Evolutionary conservation across 805 yeast genomes (phyloP), one percentile per base, ranked within the genome.

Genomic region (Zygosaccharomyces bailii): DNA sequence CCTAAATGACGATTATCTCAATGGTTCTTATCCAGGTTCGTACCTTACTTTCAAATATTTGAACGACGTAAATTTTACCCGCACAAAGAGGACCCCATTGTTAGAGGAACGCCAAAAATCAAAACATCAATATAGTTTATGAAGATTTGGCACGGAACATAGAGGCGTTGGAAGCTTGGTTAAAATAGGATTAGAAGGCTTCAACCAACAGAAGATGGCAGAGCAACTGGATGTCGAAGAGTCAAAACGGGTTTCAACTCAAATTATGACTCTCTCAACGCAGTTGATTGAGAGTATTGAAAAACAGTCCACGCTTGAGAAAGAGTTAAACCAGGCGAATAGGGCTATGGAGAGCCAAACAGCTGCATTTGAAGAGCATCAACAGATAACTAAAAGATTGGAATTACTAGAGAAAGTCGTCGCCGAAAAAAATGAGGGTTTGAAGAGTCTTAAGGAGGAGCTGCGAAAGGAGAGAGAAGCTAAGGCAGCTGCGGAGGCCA

Each of bases 241-340:
- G 50, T 56, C 59, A 17, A 61, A 61, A 34, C 65, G 83, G 39
- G 67, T 80, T 24, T 72, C 82, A 0, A 59, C 70, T 34, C 84
- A 80, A 63, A 78, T 80, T 43, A 69, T 81, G 4, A 61, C 75
- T 19, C 61, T 80, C 34, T 79, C 84, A 13, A 80, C 85, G 2
- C 76, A 74, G 57, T 67, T 80, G 43, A 76, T 80, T 29, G 80
- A 82, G 24, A 77, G 82, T 14, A 75, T 80, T 5, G 79, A 77
- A 46, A 76, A 72, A 49, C 82, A 75, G 61, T 73, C 78, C 43
- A 72, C 68, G 32, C 57, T 80, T 48, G 86, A 80, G 52, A 80
- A 75, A 48, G 68, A 70, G 36, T 52, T 77, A 3, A 59, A 69
- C 36, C 72, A 70, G 58, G 64, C 75, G 64, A 62, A 61, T 60